A percentile compares a stretch with the other conserved stretches of the same genome.
Evolutionary conservation across 495 filamentous ascomycete species (phyloP).

Genomic region (Evernia prunastri): DNA sequence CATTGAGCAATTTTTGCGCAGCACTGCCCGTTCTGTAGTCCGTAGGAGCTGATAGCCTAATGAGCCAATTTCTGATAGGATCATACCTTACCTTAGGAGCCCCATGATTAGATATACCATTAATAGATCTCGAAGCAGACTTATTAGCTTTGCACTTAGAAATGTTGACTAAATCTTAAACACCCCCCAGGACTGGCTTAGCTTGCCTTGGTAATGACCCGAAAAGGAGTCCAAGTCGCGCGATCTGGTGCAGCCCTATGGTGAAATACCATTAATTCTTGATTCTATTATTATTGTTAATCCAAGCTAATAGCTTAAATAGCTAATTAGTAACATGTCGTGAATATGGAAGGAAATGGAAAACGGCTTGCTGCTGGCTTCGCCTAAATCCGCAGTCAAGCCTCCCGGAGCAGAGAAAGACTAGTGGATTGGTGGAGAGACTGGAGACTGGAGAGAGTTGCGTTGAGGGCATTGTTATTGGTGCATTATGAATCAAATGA

Average conservation of each 20-base stretch:
- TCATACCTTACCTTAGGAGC: too few species aligned
- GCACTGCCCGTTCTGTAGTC: conserved; percentile 11
- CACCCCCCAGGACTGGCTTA: background rate
- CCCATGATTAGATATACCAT: conserved; percentile 18
- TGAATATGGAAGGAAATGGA: too few species aligned
- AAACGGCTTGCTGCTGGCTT: conserved; percentile 9
- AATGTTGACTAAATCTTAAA: background rate
- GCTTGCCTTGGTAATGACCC: background rate
- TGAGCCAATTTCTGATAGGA: background rate
- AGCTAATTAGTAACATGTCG: too few species aligned
- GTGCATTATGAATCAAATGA: conserved; percentile 10
- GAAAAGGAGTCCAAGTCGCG: conserved; percentile 2
- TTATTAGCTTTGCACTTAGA: background rate
- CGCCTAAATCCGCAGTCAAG: conserved; percentile 16
- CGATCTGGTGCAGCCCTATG: conserved; percentile 12
- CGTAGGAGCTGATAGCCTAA: conserved; percentile 6
- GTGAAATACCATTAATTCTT: too few species aligned
- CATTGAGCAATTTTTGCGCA: conserved; percentile 9
- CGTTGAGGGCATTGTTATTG: conserved; percentile 1
- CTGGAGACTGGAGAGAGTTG: too few species aligned
- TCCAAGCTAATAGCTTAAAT: conserved; percentile 16
- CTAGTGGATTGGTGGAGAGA: background rate
- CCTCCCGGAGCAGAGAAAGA: conserved; percentile 7
- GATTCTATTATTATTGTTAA: too few species aligned
- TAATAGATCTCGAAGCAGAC: conserved; percentile 3